Evolutionary conservation across 495 filamentous ascomycete genomes (phyloP).

Genomic region (Podospora appendiculata): DNA sequence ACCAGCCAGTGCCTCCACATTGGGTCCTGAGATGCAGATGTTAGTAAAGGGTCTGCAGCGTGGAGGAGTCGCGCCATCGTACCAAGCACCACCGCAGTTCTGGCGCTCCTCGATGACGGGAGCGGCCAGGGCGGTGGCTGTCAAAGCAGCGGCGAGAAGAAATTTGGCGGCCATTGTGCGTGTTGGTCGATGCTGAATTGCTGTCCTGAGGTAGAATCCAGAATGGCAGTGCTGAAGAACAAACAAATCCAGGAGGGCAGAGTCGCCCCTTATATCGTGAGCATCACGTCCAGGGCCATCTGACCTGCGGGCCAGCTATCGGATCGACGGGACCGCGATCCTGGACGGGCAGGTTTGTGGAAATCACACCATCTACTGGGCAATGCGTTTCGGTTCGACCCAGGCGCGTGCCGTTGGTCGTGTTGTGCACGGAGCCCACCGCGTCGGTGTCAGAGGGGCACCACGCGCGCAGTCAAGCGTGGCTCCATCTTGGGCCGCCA

Average conservation of each 20-base stretch:
- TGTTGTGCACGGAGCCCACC: background rate
- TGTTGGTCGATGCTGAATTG: background rate
- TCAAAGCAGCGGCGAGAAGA: constrained; percentile 22
- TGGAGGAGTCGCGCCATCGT: constrained; percentile 1
- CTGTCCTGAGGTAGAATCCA: background rate
- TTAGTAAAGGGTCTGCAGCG: background rate
- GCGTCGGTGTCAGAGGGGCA: background rate
- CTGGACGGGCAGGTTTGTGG: constrained; percentile 2
- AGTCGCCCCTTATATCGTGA: background rate
- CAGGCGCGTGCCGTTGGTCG: background rate
- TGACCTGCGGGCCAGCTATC: background rate
- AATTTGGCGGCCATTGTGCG: constrained; percentile 20
- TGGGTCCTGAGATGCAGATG: constrained; percentile 25
- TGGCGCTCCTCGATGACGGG: constrained; percentile 36
- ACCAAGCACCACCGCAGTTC: constrained; percentile 27
- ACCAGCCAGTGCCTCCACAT: constrained; percentile 42
- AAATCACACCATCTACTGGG: constrained; percentile 3
- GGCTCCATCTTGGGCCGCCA: background rate
- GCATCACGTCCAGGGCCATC: background rate
- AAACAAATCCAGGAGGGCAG: background rate
- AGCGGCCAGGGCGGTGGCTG: constrained; percentile 28
- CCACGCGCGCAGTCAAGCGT: background rate
- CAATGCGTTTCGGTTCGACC: background rate
- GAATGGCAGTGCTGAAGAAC: constrained; percentile 3
- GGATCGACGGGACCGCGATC: constrained; percentile 20